Percentiles rank a stretch among this genome's conserved stretches.
These are phyloP conservation scores for Bryopsis sp. DNA, from an alignment of 139 green algal species.

Conservation along the genomic window DNA sequence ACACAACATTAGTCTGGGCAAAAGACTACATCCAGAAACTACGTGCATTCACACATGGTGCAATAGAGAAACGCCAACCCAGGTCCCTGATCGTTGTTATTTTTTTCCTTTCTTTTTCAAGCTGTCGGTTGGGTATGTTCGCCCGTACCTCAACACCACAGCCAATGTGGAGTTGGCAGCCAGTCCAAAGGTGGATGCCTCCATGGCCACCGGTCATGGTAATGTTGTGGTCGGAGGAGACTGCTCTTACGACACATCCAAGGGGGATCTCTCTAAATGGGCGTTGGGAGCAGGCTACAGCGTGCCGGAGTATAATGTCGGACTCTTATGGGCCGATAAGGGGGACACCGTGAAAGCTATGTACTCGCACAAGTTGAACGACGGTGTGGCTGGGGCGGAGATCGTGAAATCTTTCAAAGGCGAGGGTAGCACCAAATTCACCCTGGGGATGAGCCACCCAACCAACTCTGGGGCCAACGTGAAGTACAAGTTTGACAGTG, in stretches of 20 bases:
- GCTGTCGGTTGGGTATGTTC: not conserved
- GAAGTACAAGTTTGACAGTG: constrained; percentile 13
- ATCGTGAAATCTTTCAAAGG: constrained; percentile 6
- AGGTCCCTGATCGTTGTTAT: not conserved
- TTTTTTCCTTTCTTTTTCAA: not conserved
- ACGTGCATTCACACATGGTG: not conserved
- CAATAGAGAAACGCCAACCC: not conserved
- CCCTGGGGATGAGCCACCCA: not conserved
- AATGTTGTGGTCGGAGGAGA: not conserved
- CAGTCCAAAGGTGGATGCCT: constrained; percentile 11
- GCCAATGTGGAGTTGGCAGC: not conserved
- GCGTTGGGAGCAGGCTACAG: constrained; percentile 1
- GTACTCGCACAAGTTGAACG: not conserved
- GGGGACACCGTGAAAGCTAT: constrained; percentile 8
- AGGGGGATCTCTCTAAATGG: constrained; percentile 6
- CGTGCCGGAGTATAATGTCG: constrained; percentile 3
- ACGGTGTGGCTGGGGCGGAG: not conserved
- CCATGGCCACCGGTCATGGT: constrained; percentile 6
- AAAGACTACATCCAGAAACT: not conserved
- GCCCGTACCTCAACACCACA: constrained; percentile 3
- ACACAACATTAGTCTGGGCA: not conserved
- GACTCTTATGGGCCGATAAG: not conserved
- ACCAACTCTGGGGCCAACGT: not conserved
- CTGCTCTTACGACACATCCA: constrained; percentile 7
- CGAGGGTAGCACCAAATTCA: not conserved